Percentiles rank a stretch among this genome's conserved stretches.
Conservation (phyloP, 1,284 basidiomycete species). For the Ustilago curta region DNA sequence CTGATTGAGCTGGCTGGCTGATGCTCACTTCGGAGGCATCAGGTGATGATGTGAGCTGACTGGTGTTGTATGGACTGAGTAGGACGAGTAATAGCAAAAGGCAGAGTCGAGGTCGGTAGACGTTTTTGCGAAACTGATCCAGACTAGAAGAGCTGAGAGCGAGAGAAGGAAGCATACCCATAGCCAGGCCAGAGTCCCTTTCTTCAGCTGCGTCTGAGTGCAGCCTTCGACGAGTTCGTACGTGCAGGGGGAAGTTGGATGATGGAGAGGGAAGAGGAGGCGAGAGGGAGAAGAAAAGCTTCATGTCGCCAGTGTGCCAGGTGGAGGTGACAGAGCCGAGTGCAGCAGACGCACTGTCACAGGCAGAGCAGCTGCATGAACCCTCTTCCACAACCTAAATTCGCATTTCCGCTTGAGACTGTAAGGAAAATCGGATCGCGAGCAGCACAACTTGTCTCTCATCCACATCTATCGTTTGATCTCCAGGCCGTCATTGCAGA, state of each 20-base stretch:
- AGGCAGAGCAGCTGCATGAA: constrained; percentile 12
- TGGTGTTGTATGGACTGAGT: constrained; percentile 38
- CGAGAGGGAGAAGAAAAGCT: background rate
- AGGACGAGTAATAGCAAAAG: constrained; percentile 50
- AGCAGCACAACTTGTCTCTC: constrained; percentile 5
- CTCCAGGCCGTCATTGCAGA: too few relatives aligned
- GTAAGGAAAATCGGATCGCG: background rate
- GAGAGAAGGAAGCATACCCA: constrained; percentile 37
- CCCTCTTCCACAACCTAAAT: constrained; percentile 5
- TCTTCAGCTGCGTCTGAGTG: background rate
- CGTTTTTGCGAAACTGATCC: constrained; percentile 48
- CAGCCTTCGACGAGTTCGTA: background rate
- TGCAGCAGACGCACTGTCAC: background rate
- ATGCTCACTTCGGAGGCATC: constrained; percentile 12
- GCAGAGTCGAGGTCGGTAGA: constrained; percentile 54
- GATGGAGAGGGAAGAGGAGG: background rate
- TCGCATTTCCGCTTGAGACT: too few relatives aligned
- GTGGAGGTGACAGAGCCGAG: background rate
- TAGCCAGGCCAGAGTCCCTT: constrained; percentile 3
- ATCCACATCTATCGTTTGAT: background rate
- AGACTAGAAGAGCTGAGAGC: constrained; percentile 40
- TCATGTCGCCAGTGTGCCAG: background rate
- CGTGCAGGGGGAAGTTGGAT: too few relatives aligned
- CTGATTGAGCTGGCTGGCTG: constrained; percentile 32
- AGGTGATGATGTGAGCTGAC: constrained; percentile 26